These are phyloP conservation scores for Trichophyton schoenleinii DNA, from an alignment of 2,329 filamentous ascomycete genomes.

Conservation along the genomic window DNA sequence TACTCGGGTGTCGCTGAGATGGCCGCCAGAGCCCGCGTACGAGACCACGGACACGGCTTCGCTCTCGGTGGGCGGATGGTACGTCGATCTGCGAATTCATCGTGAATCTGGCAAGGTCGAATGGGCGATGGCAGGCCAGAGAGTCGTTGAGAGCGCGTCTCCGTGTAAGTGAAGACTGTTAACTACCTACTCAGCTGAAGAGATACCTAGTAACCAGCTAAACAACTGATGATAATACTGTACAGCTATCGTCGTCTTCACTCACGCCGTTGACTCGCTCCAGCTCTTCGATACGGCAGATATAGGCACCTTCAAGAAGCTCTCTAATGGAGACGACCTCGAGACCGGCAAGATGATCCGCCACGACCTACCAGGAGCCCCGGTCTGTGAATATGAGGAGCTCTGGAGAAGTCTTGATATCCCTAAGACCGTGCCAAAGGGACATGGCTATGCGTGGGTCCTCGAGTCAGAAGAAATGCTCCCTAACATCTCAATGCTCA, in stretches of 20 bases:
- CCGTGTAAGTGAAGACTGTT: conserved; percentile 20
- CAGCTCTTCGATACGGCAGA: conserved; percentile 24
- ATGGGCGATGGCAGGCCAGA: conserved; percentile 34
- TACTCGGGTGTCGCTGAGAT: conserved; percentile 33
- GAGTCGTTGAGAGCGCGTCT: conserved; percentile 25
- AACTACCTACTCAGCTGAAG: too few species aligned
- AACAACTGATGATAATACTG: not conserved
- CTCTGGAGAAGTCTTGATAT: conserved; percentile 44
- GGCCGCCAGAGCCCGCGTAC: conserved; percentile 29
- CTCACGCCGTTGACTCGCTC: conserved; percentile 29
- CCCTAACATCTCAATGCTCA: not conserved
- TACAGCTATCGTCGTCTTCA: conserved; percentile 27
- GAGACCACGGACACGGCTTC: conserved; percentile 35
- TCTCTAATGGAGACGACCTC: conserved; percentile 31
- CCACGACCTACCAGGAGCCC: conserved; percentile 22
- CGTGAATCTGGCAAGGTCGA: conserved; percentile 26
- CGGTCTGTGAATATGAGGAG: conserved; percentile 48
- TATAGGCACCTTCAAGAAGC: conserved; percentile 25
- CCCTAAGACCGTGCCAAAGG: not conserved
- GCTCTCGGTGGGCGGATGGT: conserved; percentile 33
- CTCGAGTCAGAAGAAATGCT: conserved; percentile 22
- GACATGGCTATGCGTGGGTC: conserved; percentile 1
- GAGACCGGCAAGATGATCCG: conserved; percentile 31
- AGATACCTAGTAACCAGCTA: too few species aligned
- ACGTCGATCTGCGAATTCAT: conserved; percentile 32